Evolutionary conservation across 495 filamentous ascomycete species (phyloP).

Genomic region (Podospora pseudocomata): DNA sequence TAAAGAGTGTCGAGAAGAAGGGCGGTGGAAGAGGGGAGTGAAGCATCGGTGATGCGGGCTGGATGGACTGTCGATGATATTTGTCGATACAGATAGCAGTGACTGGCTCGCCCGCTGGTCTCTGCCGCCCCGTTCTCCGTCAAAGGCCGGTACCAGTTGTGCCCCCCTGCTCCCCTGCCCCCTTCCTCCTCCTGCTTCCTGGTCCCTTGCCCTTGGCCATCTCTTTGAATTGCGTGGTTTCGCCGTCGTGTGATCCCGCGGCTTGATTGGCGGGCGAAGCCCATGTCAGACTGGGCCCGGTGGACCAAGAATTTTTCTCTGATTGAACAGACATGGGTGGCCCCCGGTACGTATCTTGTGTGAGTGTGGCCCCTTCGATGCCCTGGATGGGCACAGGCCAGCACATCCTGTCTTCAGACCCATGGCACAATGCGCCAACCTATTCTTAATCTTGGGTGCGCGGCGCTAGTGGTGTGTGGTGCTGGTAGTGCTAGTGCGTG

Average conservation of each 20-base stretch:
- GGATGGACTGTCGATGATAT: slow-evolving; percentile 31
- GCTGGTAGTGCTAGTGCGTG: neutral
- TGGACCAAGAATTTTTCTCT: slow-evolving; percentile 16
- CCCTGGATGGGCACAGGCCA: slow-evolving; percentile 27
- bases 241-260: slow-evolving; percentile 15
- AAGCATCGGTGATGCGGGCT: slow-evolving; percentile 29
- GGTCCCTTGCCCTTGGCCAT: slow-evolving; percentile 19
- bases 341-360: slow-evolving; percentile 2
- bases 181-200: neutral
- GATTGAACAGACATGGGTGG: slow-evolving; percentile 20
- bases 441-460: slow-evolving; percentile 36
- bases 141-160: slow-evolving; percentile 24
- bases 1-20: slow-evolving; percentile 36
- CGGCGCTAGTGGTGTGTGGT: slow-evolving; percentile 31
- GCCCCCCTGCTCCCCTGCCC: neutral
- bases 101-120: slow-evolving; percentile 15
- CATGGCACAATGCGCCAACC: slow-evolving; percentile 32
- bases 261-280: slow-evolving; percentile 32
- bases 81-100: slow-evolving; percentile 21
- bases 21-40: slow-evolving; percentile 20
- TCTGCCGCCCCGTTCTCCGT: slow-evolving; percentile 34
- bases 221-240: slow-evolving; percentile 32
- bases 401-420: slow-evolving; percentile 27
- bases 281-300: slow-evolving; percentile 31
- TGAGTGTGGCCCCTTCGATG: neutral